phyloP scores from a whole-genome alignment of 2,329 filamentous ascomycete species.

The Sclerotinia spermophila region DNA sequence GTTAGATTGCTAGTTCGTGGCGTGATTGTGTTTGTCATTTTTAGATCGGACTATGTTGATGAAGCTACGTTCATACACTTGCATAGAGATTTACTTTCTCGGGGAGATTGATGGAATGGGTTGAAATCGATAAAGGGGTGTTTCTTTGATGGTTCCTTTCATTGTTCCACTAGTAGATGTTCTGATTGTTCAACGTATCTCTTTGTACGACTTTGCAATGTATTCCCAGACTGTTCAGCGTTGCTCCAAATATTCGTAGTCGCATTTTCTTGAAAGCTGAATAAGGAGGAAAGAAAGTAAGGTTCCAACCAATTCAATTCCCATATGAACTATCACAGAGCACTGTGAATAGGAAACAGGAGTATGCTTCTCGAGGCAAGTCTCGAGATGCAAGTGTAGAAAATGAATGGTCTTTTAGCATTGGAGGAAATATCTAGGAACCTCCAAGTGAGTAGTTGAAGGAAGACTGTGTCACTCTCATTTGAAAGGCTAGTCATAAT shows the following conservation, averaged over 20 bases:
- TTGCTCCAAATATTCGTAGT: neutral
- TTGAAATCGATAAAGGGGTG: no score
- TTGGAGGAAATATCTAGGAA: neutral
- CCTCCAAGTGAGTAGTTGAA: neutral
- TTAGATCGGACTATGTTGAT: neutral
- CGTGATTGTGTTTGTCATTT: neutral
- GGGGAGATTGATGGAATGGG: neutral
- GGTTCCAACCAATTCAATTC: neutral
- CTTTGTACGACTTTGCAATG: neutral
- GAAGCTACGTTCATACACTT: neutral
- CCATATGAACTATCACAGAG: accelerated
- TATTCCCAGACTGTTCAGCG: neutral
- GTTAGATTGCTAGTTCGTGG: neutral
- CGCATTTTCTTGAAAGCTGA: no score
- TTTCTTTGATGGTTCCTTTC: neutral
- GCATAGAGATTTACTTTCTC: neutral
- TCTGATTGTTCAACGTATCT: neutral
- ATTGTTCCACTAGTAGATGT: no score
- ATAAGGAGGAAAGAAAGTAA: neutral
- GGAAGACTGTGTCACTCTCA: accelerated
- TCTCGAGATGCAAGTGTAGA: neutral
- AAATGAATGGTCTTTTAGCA: neutral
- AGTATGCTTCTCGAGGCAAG: neutral
- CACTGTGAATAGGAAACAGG: neutral
- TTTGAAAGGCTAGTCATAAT: neutral